Percentiles rank a stretch among this genome's conserved stretches.
phyloP scores from a whole-genome alignment of 2,329 filamentous ascomycete species.

The Colletotrichum musae region DNA sequence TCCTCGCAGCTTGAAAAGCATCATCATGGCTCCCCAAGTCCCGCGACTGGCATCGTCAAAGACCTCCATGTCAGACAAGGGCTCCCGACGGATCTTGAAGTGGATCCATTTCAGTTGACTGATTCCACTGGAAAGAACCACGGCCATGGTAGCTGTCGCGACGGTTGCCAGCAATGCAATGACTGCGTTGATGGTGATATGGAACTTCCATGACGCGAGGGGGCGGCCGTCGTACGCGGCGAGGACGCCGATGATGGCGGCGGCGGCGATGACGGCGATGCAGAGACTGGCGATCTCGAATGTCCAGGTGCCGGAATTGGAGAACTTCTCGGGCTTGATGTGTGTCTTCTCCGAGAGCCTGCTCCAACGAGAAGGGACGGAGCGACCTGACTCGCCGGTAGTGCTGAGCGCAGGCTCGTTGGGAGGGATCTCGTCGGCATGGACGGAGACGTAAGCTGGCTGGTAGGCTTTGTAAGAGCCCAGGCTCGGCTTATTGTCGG shows the following conservation, averaged over 20 bases:
- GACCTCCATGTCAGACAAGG: constrained; percentile 50
- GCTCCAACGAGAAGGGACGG: constrained; percentile 34
- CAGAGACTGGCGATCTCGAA: constrained; percentile 47
- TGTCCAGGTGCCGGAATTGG: constrained; percentile 45
- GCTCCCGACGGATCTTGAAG: constrained; percentile 48
- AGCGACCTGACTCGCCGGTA: constrained; percentile 25
- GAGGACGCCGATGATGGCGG: constrained; percentile 48
- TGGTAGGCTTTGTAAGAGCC: constrained; percentile 29
- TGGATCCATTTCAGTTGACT: constrained; percentile 52
- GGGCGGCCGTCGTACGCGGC: constrained; percentile 48
- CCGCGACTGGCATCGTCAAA: constrained; percentile 53
- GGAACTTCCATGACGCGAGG: constrained; percentile 49
- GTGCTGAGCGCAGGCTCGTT: constrained; percentile 33
- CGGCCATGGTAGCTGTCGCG: constrained; percentile 47
- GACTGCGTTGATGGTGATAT: constrained; percentile 51
- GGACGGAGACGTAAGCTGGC: constrained; percentile 17
- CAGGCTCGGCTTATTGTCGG: constrained; percentile 14
- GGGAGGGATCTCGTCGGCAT: constrained; percentile 23
- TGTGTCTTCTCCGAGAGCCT: constrained; percentile 25
- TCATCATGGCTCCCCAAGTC: constrained; percentile 47
- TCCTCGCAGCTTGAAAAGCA: constrained; percentile 47
- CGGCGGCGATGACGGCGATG: constrained; percentile 46
- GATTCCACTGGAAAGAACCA: constrained; percentile 49
- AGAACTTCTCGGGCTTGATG: constrained; percentile 32
- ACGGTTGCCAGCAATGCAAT: constrained; percentile 50